Conservation (phyloP, 192 early-diverging fungal genomes). For the Coemansia sp. region DNA sequence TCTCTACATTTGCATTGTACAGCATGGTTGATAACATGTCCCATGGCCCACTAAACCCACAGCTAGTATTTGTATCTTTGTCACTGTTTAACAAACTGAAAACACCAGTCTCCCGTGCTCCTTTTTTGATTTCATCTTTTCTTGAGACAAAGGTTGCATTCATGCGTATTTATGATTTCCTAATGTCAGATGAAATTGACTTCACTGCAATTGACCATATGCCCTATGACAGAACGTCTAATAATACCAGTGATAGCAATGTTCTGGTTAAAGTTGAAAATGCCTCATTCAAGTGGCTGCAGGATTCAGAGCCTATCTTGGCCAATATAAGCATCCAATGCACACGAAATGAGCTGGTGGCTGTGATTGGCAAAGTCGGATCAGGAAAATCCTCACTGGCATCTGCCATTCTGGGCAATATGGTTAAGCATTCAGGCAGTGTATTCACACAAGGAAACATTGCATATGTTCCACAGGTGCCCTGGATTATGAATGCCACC, state of each 20-base stretch:
- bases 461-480: conserved; percentile 59
- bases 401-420: conserved; percentile 60
- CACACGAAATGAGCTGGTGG: conserved; percentile 51
- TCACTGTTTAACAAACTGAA: conserved; percentile 88
- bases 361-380: conserved; percentile 62
- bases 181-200: conserved; percentile 74
- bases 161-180: conserved; percentile 71
- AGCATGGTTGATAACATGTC: conserved; percentile 56
- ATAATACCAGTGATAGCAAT: conserved; percentile 3
- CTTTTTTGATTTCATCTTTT: conserved; percentile 66
- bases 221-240: conserved; percentile 13
- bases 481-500: conserved; percentile 59
- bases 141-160: conserved; percentile 80
- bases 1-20: conserved; percentile 79
- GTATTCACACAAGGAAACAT: conserved; percentile 31
- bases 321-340: conserved; percentile 39
- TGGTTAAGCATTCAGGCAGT: conserved; percentile 34
- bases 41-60: conserved; percentile 56
- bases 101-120: conserved; percentile 79
- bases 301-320: conserved; percentile 17
- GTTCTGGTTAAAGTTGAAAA: conserved; percentile 13
- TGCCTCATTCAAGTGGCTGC: conserved; percentile 55
- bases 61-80: conserved; percentile 82
- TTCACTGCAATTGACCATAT: conserved; percentile 52
- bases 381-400: conserved; percentile 63